Base-by-base conservation (phyloP, 495 filamentous ascomycete species). In the Penicillium steckii region DNA sequence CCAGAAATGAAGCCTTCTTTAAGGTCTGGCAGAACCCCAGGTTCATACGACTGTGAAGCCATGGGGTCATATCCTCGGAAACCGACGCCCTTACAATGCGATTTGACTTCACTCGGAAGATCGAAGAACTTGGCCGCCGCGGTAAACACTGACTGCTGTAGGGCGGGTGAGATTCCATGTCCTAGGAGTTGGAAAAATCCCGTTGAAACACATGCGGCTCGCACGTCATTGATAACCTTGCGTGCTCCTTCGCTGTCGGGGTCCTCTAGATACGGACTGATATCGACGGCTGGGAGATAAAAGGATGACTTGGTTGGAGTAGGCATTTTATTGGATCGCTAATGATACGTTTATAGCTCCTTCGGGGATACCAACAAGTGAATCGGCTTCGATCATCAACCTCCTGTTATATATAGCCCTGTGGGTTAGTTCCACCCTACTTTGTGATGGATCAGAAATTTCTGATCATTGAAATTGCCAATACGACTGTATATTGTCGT, bases 181-280 rank as follows among this genome's bases (percentile, higher is more conserved):
- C 59, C 61, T 17, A 40, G 56, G 44, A 74, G 57, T 41, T 70
- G 66, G 56, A 74, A 74, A 54, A 74, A 72, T 15, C 71, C 71
- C 1, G 59, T 67, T 1, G 65, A 54, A n/a, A 48, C 26, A 48
- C 69, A 70, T 40, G 68, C 69, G 2, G 52, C 18, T 10, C 62
- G 58, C 9, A 69, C 47, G 9, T 46, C 49, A 7, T 55, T 41
- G 32, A 69, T 56, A 26, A 71, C 46, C 13, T 46, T 26, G 23
- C 58, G 25, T 9, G 64, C 53, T 3, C 32, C 64, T 33, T 53
- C 12, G n/a, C 56, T 61, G 10, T 43, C 42, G 6, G 65, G 63
- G 48, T 72, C 64, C 6, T 52, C 45, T 4, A 71, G 56, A 46
- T 62, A 71, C 8, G 63, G 62, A 2, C 63, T 35, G 19, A 47